Evolutionary conservation across 2,329 filamentous ascomycete genomes (phyloP).

Genomic region (Gnomoniopsis smithogilvyi): DNA sequence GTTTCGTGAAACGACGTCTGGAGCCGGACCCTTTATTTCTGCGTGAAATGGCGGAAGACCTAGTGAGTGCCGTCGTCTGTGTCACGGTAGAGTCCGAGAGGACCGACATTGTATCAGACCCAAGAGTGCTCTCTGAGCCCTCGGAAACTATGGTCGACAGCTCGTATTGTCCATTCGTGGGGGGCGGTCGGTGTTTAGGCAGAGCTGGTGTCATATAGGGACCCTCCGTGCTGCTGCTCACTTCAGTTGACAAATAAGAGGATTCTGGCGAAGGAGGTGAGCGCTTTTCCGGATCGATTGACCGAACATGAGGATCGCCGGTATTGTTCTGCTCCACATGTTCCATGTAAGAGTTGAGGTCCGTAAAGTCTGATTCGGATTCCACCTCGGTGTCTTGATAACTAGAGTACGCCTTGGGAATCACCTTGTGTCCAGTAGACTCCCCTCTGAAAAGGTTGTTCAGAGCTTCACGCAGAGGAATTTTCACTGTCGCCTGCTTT

Average conservation of each 20-base stretch:
- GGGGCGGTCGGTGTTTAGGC: slow-evolving; percentile 34
- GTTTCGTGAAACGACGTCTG: slow-evolving; percentile 79
- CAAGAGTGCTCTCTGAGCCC: slow-evolving; percentile 41
- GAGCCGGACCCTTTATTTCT: slow-evolving; percentile 49
- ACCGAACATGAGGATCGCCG: slow-evolving; percentile 26
- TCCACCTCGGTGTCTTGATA: slow-evolving; percentile 34
- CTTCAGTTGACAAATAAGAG: slow-evolving; percentile 16
- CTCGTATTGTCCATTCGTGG: slow-evolving; percentile 53
- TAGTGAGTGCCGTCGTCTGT: slow-evolving; percentile 47
- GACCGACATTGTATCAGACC: slow-evolving; percentile 49
- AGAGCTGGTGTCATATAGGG: slow-evolving; percentile 22
- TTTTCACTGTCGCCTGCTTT: slow-evolving; percentile 41
- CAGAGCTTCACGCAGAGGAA: slow-evolving; percentile 54
- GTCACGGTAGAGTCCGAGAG: slow-evolving; percentile 51
- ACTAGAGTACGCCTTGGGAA: slow-evolving; percentile 46
- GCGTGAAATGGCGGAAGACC: slow-evolving; percentile 41
- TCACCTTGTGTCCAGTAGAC: slow-evolving; percentile 45
- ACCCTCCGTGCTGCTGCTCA: slow-evolving; percentile 23
- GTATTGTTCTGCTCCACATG: slow-evolving; percentile 23
- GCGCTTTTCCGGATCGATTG: slow-evolving; percentile 30
- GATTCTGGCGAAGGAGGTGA: slow-evolving; percentile 31
- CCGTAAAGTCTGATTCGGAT: slow-evolving; percentile 21
- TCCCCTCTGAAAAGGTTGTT: slow-evolving; percentile 63
- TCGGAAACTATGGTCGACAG: slow-evolving; percentile 57
- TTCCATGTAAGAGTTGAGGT: neutral